A percentile compares a stretch with the other conserved stretches of the same genome.
Conservation (phyloP, 352 stramenopile species). For the Chrysophaeum taylorii region DNA sequence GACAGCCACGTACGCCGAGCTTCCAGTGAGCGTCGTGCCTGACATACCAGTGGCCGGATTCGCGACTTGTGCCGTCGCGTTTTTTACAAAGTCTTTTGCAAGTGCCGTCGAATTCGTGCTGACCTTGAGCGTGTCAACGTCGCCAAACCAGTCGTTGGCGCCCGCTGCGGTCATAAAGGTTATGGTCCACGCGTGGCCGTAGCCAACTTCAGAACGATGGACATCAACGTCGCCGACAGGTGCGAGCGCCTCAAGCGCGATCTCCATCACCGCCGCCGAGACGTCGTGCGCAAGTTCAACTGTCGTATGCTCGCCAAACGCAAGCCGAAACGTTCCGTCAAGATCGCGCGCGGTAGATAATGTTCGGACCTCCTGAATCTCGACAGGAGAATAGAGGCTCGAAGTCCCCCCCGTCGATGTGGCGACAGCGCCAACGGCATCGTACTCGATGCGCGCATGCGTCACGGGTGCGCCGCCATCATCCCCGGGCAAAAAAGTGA, state of each 20-base stretch:
- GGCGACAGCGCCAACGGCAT: conserved; percentile 65
- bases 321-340: conserved; percentile 65
- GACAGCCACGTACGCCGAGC: conserved; percentile 55
- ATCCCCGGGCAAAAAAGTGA: conserved; percentile 60
- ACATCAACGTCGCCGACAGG: conserved; percentile 66
- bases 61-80: neutral
- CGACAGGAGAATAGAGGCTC: conserved; percentile 63
- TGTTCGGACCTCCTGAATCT: conserved; percentile 73
- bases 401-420: conserved; percentile 37
- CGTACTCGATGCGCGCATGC: conserved; percentile 81
- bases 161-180: conserved; percentile 44
- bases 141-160: conserved; percentile 28
- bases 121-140: conserved; percentile 29
- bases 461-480: conserved; percentile 64
- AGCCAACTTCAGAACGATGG: conserved; percentile 40
- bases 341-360: conserved; percentile 65
- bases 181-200: conserved; percentile 35
- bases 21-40: conserved; percentile 50
- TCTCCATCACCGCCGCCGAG: conserved; percentile 59
- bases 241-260: conserved; percentile 59
- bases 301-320: conserved; percentile 48
- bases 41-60: neutral
- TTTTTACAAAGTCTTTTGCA: conserved; percentile 24
- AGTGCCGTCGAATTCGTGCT: conserved; percentile 27
- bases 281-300: conserved; percentile 55